Evolutionary conservation across 2,329 filamentous ascomycete species (phyloP).

Genomic region (Colletotrichum lupini): DNA sequence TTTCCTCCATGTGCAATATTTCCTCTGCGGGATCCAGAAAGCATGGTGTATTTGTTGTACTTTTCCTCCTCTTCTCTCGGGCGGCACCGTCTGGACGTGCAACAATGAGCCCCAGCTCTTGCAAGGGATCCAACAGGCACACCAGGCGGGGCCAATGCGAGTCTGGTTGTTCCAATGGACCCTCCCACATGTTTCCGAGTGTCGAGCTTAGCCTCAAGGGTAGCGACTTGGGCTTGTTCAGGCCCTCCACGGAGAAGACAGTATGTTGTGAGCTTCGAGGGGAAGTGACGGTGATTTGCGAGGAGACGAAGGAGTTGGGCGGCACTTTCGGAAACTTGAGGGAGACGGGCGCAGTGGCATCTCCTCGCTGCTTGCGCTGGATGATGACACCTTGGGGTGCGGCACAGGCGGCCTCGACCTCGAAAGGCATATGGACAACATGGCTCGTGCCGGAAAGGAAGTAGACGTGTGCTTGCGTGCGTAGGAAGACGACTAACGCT

Average conservation of each 20-base stretch:
- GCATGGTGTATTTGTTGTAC: slow-evolving; percentile 52
- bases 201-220: slow-evolving; percentile 64
- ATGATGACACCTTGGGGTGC: slow-evolving; percentile 86
- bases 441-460: slow-evolving; percentile 90
- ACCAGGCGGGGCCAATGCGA: slow-evolving; percentile 81
- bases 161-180: slow-evolving; percentile 62
- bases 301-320: slow-evolving; percentile 84
- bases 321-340: slow-evolving; percentile 73
- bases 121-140: slow-evolving; percentile 85
- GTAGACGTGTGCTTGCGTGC: slow-evolving; percentile 92
- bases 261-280: slow-evolving; percentile 59
- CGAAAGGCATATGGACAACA: slow-evolving; percentile 92
- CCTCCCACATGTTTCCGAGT: slow-evolving; percentile 68
- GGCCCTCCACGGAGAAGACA: slow-evolving; percentile 66
- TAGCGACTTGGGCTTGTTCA: slow-evolving; percentile 65
- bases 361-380: slow-evolving; percentile 76
- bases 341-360: slow-evolving; percentile 61
- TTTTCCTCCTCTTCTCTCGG: slow-evolving; percentile 51
- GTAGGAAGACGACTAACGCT: slow-evolving; percentile 90
- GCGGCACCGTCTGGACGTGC: slow-evolving; percentile 60
- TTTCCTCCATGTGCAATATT: slow-evolving; percentile 82
- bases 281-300: slow-evolving; percentile 68
- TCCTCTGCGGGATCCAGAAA: slow-evolving; percentile 83
- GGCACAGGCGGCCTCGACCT: slow-evolving; percentile 87
- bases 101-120: slow-evolving; percentile 87